phyloP scores from a whole-genome alignment of 805 yeast genomes.

The Suhomyces emberorum region DNA sequence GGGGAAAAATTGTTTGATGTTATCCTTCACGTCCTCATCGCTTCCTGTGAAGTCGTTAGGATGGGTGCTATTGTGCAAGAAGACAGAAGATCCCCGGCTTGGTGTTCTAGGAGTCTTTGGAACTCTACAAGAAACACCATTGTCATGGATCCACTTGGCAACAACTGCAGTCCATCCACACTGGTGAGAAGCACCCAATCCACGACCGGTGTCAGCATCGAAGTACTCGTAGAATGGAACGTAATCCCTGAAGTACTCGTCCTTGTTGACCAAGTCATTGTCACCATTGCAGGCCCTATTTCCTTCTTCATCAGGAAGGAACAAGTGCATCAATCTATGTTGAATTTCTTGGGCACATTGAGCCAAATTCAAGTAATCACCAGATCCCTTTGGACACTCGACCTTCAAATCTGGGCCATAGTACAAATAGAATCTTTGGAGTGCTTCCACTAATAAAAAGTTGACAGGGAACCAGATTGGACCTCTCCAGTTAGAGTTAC shows the following conservation, averaged over 20 bases:
- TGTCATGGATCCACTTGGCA: slow-evolving; percentile 88
- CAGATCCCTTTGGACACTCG: slow-evolving; percentile 85
- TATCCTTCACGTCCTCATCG: slow-evolving; percentile 25
- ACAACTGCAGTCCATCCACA: slow-evolving; percentile 96
- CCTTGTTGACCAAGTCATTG: slow-evolving; percentile 49
- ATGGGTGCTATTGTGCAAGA: slow-evolving; percentile 14
- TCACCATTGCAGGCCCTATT: slow-evolving; percentile 80
- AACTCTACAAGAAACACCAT: slow-evolving; percentile 65
- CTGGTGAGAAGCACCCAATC: slow-evolving; percentile 90
- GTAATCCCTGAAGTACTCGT: slow-evolving; percentile 69
- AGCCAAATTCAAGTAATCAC: slow-evolving; percentile 70
- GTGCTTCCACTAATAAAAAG: slow-evolving; percentile 78
- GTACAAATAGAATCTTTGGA: slow-evolving; percentile 82
- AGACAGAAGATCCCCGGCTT: slow-evolving; percentile 25
- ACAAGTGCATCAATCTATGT: slow-evolving; percentile 76
- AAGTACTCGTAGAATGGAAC: slow-evolving; percentile 84
- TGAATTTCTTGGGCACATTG: slow-evolving; percentile 89
- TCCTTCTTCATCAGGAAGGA: slow-evolving; percentile 62
- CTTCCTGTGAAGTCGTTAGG: slow-evolving; percentile 15
- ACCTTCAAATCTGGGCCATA: slow-evolving; percentile 84
- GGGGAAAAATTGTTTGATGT: slow-evolving; percentile 42
- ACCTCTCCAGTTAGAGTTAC: slow-evolving; percentile 96
- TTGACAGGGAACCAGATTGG: slow-evolving; percentile 97
- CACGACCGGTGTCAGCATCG: slow-evolving; percentile 93
- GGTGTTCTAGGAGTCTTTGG: slow-evolving; percentile 44